Evolutionary conservation across 108 stramenopile genomes (phyloP), one percentile per base, ranked within the genome.

Genomic region (Skeletonema costatum): DNA sequence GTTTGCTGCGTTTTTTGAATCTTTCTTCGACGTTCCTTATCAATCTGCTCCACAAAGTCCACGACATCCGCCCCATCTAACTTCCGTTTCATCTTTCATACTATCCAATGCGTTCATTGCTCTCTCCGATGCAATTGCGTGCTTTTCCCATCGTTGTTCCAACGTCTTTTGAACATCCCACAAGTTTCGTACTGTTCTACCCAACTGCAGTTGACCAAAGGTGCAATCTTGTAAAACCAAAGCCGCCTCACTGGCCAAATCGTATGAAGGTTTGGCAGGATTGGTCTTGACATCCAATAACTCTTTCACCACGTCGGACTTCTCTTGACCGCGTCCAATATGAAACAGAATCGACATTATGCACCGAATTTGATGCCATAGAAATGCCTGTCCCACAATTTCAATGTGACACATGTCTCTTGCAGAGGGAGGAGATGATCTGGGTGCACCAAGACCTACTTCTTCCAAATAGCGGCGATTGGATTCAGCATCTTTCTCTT

Each of bases 311-410:
- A 98, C 63, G 11, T 70, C 56, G 4, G 98, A 97, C 2, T 73
- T 39, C 86, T 99, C 99, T 31, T 89, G 88, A 21, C 92, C 83
- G 36, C 83, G 85, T 12, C 98, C 99, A 29, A 99, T 89, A 63
- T 96, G 78, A 73, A 98, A 97, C 11, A 99, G 72, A 21, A 99
- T 84, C 10, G 94, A 80, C 67, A 93, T 96, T 64, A 99, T 97
- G 80, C 96, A 99, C 21, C 99, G 92, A 63, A 99, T 96, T 86
- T 97, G 97, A 83, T 99, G 99, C 99, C 99, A 99, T 25, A 99
- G 78, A 74, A 99, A 99, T 42, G 99, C 97, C 61, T 93, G 93
- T 5, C 98, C 99, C 17, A 76, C 69, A 44, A 99, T 93, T 83
- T 97, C 74, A 29, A 98, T 80, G 71, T 89, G 93, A 63, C 85